Evolutionary conservation across 345 rosid species (phyloP).

Genomic region (Salix caprea): DNA sequence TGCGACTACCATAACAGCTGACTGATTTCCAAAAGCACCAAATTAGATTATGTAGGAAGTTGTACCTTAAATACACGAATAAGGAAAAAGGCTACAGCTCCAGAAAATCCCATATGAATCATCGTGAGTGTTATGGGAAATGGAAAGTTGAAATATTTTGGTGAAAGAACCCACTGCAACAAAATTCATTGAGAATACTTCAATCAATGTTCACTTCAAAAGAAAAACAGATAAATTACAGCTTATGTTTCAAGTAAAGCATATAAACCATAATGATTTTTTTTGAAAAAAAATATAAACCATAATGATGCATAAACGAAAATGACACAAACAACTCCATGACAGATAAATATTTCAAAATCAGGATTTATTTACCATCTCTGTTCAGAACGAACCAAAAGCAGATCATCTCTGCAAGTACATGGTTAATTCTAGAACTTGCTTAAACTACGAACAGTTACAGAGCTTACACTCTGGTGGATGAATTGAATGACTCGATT

Average conservation of each 20-base stretch:
- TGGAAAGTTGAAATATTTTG: constrained; percentile 84
- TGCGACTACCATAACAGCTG: background rate
- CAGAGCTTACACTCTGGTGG: background rate
- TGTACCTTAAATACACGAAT: constrained; percentile 92
- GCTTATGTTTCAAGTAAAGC: background rate
- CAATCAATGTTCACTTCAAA: background rate
- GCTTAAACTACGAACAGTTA: background rate
- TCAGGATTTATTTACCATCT: background rate
- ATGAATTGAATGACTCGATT: background rate
- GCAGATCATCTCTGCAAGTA: background rate
- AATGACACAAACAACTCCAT: background rate
- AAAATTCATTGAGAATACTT: constrained; percentile 9
- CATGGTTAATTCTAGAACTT: background rate
- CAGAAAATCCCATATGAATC: constrained; percentile 95
- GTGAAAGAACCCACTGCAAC: constrained; percentile 97
- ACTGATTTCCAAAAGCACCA: background rate
- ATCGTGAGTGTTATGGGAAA: constrained; percentile 86
- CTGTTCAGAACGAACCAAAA: background rate
- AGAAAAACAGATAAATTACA: background rate
- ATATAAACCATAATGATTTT: background rate
- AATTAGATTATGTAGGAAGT: background rate
- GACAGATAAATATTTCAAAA: background rate
- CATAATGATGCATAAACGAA: background rate
- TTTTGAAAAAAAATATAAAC: background rate
- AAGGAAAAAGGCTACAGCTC: constrained; percentile 67